A percentile compares a stretch with the other conserved stretches of the same genome.
These are phyloP conservation scores for Phycomyces blakesleeanus DNA, from an alignment of 192 early-diverging fungal genomes.

Conservation along the genomic window DNA sequence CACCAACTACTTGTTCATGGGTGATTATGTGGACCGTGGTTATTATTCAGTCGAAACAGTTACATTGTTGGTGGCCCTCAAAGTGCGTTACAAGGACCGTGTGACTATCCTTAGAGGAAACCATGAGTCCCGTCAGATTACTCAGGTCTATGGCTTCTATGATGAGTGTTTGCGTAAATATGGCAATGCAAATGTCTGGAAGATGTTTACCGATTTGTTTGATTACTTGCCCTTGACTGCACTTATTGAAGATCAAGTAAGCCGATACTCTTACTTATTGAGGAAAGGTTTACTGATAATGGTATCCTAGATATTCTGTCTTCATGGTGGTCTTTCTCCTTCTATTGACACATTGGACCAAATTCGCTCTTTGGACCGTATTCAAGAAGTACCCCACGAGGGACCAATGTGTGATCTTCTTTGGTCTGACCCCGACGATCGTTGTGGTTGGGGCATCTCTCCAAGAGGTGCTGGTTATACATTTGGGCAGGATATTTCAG, in stretches of 20 bases:
- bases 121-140: conserved; percentile 98
- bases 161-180: conserved; percentile 99
- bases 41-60: conserved; percentile 99
- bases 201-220: conserved; percentile 96
- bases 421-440: conserved; percentile 87
- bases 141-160: conserved; percentile 99
- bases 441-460: conserved; percentile 85
- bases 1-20: conserved; percentile 99
- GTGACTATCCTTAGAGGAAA: conserved; percentile 98
- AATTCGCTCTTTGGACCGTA: conserved; percentile 89
- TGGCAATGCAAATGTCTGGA: conserved; percentile 98
- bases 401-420: conserved; percentile 86
- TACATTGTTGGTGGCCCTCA: conserved; percentile 89
- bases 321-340: conserved; percentile 96
- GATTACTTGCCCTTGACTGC: conserved; percentile 96
- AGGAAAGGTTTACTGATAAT: neutral
- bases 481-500: conserved; percentile 86
- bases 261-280: neutral
- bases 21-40: conserved; percentile 99
- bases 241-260: conserved; percentile 90
- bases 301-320: conserved; percentile 87
- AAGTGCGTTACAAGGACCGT: conserved; percentile 87
- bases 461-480: conserved; percentile 87
- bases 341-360: conserved; percentile 93
- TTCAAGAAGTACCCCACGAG: conserved; percentile 87